Base-by-base conservation (phyloP, 164 flowering plant genomes). In the Kingdonia uniflora region DNA sequence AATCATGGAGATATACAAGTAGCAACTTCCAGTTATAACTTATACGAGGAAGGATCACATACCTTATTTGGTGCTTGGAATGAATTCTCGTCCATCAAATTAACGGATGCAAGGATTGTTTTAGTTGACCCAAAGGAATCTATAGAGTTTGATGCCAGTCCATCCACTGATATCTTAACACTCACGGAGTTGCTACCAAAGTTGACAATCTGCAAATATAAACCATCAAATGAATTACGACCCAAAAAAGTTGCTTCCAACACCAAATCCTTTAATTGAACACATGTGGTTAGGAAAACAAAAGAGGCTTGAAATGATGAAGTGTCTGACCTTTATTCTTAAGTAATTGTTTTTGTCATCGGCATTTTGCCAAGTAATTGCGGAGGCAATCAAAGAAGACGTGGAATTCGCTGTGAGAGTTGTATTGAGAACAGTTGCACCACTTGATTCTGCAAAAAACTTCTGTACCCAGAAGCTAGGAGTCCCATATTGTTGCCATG, bases 381-480 rank as follows among this genome's bases (percentile, higher is more conserved):
- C 90, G 42, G 90, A 85, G 60, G 95, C 84, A 49, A 76, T 33
- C 56, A 92, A 45, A n/a, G 80, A 62, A 62, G 21, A 43, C 20
- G 84, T 65, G 33, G 76, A 54, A 67, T 68, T 74, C 22, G 71
- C 21, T 57, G 72, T 66, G 25, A 87, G 75, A 0, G 61, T 60
- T 6, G 85, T 26, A 51, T 61, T 61, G 43, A 72, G 87, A 65
- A 85, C 73, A 61, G 81, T 79, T 52, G 95, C 96, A 24, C 95
- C 98, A 73, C 80, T 87, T 39, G 98, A 85, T 59, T 80, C 79
- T 1, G 54, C 48, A 52, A 92, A 92, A 51, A 85, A 84, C 10
- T 51, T 74, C 43, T 87, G 96, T 75, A 85, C 66, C 86, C 92
- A 85, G 60, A 82, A 87, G 69, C 98, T 92, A 17, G 95, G 95